Conservation (phyloP, 2,329 filamentous ascomycete species). For the Monosporascus cannonballus region DNA sequence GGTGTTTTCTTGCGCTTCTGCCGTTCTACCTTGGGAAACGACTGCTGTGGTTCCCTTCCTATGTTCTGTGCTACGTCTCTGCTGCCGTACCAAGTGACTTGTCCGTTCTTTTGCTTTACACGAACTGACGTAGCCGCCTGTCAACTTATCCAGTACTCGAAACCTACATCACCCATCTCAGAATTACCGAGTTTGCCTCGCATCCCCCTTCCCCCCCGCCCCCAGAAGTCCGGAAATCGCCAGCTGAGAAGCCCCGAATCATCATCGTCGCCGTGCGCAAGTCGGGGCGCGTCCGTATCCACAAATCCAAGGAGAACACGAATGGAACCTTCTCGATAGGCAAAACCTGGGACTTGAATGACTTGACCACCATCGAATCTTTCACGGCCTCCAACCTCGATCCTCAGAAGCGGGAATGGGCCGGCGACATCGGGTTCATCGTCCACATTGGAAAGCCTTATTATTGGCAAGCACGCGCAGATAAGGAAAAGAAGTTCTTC, state of each 20-base stretch:
- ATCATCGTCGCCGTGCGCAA: conserved; percentile 92
- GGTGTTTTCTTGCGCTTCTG: no score
- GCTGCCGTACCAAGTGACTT: conserved; percentile 1
- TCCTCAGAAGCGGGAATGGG: conserved; percentile 65
- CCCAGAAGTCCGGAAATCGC: conserved; percentile 60
- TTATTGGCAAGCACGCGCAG: conserved; percentile 89
- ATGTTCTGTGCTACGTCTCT: not conserved
- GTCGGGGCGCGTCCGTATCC: conserved; percentile 86
- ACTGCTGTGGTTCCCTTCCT: not conserved
- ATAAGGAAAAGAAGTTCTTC: conserved; percentile 98
- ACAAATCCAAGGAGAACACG: conserved; percentile 93
- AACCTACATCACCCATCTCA: conserved; percentile 96
- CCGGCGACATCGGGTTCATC: conserved; percentile 74
- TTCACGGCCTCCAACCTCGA: conserved; percentile 58
- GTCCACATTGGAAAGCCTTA: conserved; percentile 91
- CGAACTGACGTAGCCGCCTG: conserved; percentile 2
- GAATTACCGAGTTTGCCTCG: conserved; percentile 78
- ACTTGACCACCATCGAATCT: conserved; percentile 76
- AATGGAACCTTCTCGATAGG: conserved; percentile 96
- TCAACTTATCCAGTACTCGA: conserved; percentile 57
- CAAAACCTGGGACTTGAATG: conserved; percentile 96
- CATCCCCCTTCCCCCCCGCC: conserved; percentile 82
- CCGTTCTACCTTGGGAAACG: no score
- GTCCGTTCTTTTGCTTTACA: conserved; percentile 10
- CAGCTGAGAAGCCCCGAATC: conserved; percentile 79